A percentile compares a stretch with the other conserved stretches of the same genome.
phyloP scores from a whole-genome alignment of 2,329 filamentous ascomycete genomes.

The Penicillium verrucosum region DNA sequence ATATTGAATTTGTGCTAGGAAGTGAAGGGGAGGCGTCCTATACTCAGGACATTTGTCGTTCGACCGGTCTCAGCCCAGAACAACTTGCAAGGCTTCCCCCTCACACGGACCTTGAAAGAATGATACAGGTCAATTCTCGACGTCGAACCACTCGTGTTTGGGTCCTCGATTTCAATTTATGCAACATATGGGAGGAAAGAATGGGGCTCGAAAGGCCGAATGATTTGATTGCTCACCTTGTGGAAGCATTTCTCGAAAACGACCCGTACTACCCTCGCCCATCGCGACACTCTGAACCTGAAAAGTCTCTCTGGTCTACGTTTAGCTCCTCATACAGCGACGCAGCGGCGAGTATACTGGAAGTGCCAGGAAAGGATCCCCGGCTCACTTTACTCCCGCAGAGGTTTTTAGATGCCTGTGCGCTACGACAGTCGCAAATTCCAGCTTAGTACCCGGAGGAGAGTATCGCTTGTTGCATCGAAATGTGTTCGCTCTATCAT shows the following conservation, averaged over 20 bases:
- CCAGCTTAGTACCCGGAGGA: too few species aligned
- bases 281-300: neutral
- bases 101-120: constrained; percentile 1
- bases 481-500: too few species aligned
- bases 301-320: neutral
- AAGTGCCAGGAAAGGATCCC: neutral
- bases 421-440: neutral
- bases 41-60: neutral
- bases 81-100: neutral
- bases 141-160: neutral
- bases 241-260: constrained; percentile 7
- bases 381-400: neutral
- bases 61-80: neutral
- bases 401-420: neutral
- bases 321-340: neutral
- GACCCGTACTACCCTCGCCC: constrained; percentile 11
- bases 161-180: constrained; percentile 9
- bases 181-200: constrained; percentile 1
- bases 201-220: neutral
- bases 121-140: neutral
- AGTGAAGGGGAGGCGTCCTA: constrained; percentile 1
- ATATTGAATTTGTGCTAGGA: constrained; percentile 14
- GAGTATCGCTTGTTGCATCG: too few species aligned
- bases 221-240: constrained; percentile 4
- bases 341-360: neutral